Evolutionary conservation across 352 stramenopile species (phyloP), one percentile per base, ranked within the genome.

Genomic region (Phytophthora citricola): DNA sequence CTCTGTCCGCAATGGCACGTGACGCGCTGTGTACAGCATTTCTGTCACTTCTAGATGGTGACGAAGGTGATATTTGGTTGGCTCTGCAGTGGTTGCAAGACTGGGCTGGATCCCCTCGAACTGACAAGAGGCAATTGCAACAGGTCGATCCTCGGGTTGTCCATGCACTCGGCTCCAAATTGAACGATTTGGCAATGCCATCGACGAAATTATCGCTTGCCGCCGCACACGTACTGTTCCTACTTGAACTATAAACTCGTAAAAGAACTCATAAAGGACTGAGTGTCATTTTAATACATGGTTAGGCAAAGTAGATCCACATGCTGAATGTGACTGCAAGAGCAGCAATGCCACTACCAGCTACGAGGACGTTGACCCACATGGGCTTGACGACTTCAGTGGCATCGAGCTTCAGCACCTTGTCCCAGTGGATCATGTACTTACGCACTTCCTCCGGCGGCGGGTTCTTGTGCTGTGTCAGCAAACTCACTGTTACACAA

Each of bases 11-110:
- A 31, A 57, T 71, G 3, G 65, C 73, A 2, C 53, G 70, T n/a
- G 82, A 74, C 15, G 80, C 83, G 10, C 29, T 91, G 5, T 91
- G 78, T 51, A 79, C 76, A 17, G 76, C 80, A 1, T 84, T 90
- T 29, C 61, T 90, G 12, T 63, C 75, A n/a, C 55, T 90, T 22
- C 52, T 90, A 8, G 73, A 86, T 7, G 62, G 56, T 29, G 58
- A 57, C 14, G 29, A 47, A 24, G 46, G 14, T 17, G 70, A 76
- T 40, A 20, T 57, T 24, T 89, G 78, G 80, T 58, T 91, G 34
- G 80, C 59, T 14, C 61, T 89, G 15, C 39, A 73, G 26, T 91
- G 83, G 83, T 27, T 91, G n/a, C 64, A 75, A 11, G 41, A 60
- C 7, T 76, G 69, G 69, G 63, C 53, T 34, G 24, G 20, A 39